Base-by-base conservation (phyloP, 768 basidiomycete genomes). In the Tylopilus vinaceipallidus region DNA sequence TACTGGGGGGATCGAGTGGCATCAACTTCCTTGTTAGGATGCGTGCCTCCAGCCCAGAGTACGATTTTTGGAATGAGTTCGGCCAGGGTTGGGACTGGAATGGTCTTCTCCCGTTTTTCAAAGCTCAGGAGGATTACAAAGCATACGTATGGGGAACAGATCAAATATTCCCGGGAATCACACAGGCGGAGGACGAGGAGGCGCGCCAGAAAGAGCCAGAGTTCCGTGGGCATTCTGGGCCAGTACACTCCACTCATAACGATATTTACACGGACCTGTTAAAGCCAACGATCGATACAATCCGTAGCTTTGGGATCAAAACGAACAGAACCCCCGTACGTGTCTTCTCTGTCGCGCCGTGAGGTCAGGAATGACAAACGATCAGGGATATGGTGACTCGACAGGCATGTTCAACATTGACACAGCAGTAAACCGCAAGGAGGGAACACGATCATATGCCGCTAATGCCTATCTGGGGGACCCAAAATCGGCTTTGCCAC, bases 331-430 rank as follows among this genome's bases (percentile, higher is more conserved):
- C 26, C 3, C 55, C 49, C 4, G 55, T 56, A 41, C 23, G 56
- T n/a, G 16, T 17, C 14, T 6, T 58, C 17, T 32, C 16, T 24
- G 12, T 37, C 16, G 17, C 8, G 4, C 9, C 26, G 12, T 26
- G 29, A 26, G 19, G 6, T 40, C 4, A 20, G 20, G 12, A 19
- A n/a, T 58, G 22, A 56, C 17, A n/a, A 17, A 17, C 3, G 11
- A 2, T 5, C 41, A 56, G 55, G 55, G 55, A 27, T 37, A 44
- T 17, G 55, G 55, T 9, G 38, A 47, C 22, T 57, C 55, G 2
- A 56, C 55, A 11, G 55, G 55, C 5, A 56, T 56, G 44, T 59
- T 60, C 26, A 59, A 59, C 14, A 41, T 52, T n/a, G 57, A 60
- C 22, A 46, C 52, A 14, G 43, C 57, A 34, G 57, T 60, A 33